Percentiles rank a stretch among this genome's conserved stretches.
Conservation (phyloP, 768 basidiomycete species). For the Rhodotorula paludigena region DNA sequence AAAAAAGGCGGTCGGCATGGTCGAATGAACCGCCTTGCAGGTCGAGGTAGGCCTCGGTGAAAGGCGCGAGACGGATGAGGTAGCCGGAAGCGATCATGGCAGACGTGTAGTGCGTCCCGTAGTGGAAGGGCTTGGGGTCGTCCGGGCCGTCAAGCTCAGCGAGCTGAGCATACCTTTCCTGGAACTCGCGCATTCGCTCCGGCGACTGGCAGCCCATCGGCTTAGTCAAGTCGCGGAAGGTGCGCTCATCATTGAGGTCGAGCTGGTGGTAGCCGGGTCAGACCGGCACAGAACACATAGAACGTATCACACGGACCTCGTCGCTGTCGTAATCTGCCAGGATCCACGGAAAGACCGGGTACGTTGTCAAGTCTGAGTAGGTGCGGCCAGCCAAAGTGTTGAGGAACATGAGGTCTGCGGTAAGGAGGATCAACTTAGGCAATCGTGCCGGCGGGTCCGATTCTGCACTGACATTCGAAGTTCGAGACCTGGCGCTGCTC, state of each 20-base stretch:
- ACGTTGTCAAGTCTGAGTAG: slow-evolving; percentile 70
- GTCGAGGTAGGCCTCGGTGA: slow-evolving; percentile 74
- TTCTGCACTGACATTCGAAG: slow-evolving; percentile 10
- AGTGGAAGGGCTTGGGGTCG: slow-evolving; percentile 20
- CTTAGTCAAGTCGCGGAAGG: slow-evolving; percentile 60
- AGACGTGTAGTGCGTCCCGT: slow-evolving; percentile 84
- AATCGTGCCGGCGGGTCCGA: no score
- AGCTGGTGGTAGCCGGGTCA: slow-evolving; percentile 8
- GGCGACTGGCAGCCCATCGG: slow-evolving; percentile 64
- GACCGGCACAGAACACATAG: no score
- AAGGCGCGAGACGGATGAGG: slow-evolving; percentile 80
- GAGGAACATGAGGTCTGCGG: slow-evolving; percentile 12
- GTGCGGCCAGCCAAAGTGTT: slow-evolving; percentile 1
- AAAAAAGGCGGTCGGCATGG: slow-evolving; percentile 78
- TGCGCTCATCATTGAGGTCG: slow-evolving; percentile 40
- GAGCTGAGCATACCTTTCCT: slow-evolving; percentile 66
- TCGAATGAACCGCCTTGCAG: slow-evolving; percentile 91
- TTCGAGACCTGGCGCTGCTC: slow-evolving; percentile 87
- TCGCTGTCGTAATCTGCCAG: slow-evolving; percentile 62
- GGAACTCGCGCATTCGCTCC: slow-evolving; percentile 54
- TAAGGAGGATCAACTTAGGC: not conserved
- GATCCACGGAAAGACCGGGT: slow-evolving; percentile 73
- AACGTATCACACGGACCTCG: not conserved
- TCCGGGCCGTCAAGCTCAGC: slow-evolving; percentile 68
- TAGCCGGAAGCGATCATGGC: slow-evolving; percentile 97